Conservation (phyloP, 257 asterid species). For the Agastache rugosa region DNA sequence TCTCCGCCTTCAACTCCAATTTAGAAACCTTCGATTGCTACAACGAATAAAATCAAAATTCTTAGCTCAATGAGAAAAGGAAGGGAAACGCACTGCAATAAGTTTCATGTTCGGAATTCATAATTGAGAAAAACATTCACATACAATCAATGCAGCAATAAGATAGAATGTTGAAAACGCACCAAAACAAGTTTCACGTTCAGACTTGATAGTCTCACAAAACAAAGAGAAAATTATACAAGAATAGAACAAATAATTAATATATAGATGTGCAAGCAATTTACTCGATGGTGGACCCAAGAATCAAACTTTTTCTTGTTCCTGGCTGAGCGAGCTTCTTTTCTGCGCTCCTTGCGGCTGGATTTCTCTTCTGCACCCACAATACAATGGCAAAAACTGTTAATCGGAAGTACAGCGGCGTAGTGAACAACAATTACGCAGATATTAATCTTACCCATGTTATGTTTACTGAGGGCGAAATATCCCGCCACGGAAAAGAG, state of each 20-base stretch:
- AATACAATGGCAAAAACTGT: not conserved
- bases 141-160: not conserved
- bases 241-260: not conserved
- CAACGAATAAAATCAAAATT: constrained; percentile 9
- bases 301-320: constrained; percentile 68
- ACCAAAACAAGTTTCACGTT: not conserved
- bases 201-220: not conserved
- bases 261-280: not conserved
- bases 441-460: constrained; percentile 33
- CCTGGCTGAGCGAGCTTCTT: constrained; percentile 64
- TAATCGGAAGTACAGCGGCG: not conserved
- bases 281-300: constrained; percentile 69
- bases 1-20: constrained; percentile 23
- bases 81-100: not conserved
- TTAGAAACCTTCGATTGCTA: constrained; percentile 44
- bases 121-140: not conserved
- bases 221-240: not conserved
- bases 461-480: not conserved
- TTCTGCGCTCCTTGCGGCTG: constrained; percentile 62
- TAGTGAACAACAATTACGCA: not conserved
- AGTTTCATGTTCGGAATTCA: not conserved
- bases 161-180: no score
- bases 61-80: not conserved
- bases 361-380: constrained; percentile 41
- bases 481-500: not conserved